These are phyloP conservation scores for Candida ipomoeae DNA, from an alignment of 805 yeast species.

Conservation along the genomic window DNA sequence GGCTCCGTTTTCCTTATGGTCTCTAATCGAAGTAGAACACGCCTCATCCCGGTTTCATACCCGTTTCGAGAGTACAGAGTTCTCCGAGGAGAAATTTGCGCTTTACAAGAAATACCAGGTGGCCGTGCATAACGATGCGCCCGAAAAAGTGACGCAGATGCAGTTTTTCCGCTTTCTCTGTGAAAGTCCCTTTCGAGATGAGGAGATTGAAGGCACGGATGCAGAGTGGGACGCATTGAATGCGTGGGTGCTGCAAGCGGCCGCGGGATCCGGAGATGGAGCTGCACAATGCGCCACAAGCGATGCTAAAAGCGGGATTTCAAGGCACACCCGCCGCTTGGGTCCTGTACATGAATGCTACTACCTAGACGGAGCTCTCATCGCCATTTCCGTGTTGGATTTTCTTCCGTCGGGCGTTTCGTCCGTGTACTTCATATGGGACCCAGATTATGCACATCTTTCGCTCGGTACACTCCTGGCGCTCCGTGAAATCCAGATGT, in stretches of 20 bases:
- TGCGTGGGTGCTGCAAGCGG: conserved; percentile 31
- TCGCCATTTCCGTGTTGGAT: conserved; percentile 77
- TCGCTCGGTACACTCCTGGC: conserved; percentile 79
- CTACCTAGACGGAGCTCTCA: conserved; percentile 54
- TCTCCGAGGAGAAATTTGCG: conserved; percentile 54
- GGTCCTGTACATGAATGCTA: conserved; percentile 83
- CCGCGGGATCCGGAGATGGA: conserved; percentile 14
- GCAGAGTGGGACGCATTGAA: conserved; percentile 40
- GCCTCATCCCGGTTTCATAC: conserved; percentile 36
- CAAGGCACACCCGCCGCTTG: conserved; percentile 15
- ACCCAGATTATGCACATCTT: conserved; percentile 66
- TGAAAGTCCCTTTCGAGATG: conserved; percentile 51
- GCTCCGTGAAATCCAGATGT: conserved; percentile 59
- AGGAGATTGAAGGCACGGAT: conserved; percentile 21
- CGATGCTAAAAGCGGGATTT: neutral
- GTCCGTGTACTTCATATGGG: conserved; percentile 85
- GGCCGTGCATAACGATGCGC: conserved; percentile 61
- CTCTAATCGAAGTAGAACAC: conserved; percentile 40
- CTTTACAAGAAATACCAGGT: conserved; percentile 67
- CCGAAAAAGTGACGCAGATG: conserved; percentile 37
- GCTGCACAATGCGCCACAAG: conserved; percentile 6
- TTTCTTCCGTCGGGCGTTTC: conserved; percentile 72
- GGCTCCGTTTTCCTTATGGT: neutral
- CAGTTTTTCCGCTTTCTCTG: conserved; percentile 69
- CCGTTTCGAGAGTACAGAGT: conserved; percentile 48